Conservation (phyloP, 2,329 filamentous ascomycete species). For the Ophiocordyceps camponoti-rufipedis region DNA sequence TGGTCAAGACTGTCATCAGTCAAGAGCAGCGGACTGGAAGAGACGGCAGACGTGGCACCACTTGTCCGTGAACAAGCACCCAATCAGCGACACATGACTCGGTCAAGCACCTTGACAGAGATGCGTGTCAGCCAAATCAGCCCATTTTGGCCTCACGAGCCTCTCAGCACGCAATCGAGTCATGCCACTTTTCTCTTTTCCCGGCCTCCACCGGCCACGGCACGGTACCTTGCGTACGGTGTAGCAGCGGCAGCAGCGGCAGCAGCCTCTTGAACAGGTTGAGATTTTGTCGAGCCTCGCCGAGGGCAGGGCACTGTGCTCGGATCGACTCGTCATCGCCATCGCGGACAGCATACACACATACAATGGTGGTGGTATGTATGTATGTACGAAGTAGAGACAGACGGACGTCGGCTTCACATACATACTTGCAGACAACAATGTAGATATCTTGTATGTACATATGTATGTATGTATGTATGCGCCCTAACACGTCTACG, state of each 20-base stretch:
- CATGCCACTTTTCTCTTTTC: slow-evolving; percentile 15
- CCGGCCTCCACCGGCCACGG: neutral
- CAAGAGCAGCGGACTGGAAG: neutral
- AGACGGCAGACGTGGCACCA: slow-evolving; percentile 1
- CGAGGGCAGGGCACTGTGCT: no score
- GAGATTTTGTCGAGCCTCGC: no score
- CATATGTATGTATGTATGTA: neutral
- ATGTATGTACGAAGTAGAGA: no score
- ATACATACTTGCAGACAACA: no score
- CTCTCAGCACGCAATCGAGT: slow-evolving; percentile 12
- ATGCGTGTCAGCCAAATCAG: slow-evolving; percentile 11
- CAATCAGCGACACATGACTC: slow-evolving; percentile 2
- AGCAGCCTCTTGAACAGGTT: neutral
- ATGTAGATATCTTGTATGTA: neutral
- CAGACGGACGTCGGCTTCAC: no score
- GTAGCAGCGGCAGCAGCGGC: neutral
- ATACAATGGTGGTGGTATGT: no score
- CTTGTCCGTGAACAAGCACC: slow-evolving; percentile 1
- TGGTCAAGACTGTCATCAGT: no score
- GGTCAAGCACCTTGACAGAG: slow-evolving; percentile 1
- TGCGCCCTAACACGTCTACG: neutral
- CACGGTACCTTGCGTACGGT: neutral
- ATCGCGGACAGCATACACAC: no score
- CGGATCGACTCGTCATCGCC: neutral
- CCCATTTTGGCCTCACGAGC: slow-evolving; percentile 16